Evolutionary conservation across 2,329 filamentous ascomycete species (phyloP).

Genomic region (Neofusicoccum sp.): DNA sequence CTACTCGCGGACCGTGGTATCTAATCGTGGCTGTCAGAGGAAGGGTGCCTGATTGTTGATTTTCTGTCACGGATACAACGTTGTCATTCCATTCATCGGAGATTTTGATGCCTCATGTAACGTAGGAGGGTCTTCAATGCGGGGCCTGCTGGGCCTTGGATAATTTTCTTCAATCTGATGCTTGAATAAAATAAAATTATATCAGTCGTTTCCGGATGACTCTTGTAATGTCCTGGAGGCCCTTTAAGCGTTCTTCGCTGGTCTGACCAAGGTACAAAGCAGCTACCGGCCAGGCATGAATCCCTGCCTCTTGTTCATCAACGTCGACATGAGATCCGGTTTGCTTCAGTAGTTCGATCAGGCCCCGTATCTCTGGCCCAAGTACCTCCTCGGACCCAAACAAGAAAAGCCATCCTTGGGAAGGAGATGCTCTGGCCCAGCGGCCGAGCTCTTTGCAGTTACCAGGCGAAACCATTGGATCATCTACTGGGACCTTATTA

Average conservation of each 20-base stretch:
- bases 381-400: conserved; percentile 79
- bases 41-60: neutral
- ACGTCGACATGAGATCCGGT: conserved; percentile 56
- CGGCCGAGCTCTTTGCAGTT: conserved; percentile 62
- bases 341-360: conserved; percentile 57
- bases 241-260: conserved; percentile 46
- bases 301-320: conserved; percentile 62
- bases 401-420: conserved; percentile 65
- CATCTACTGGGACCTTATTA: conserved; percentile 46
- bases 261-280: conserved; percentile 54
- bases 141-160: too few species aligned
- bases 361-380: conserved; percentile 63
- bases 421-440: conserved; percentile 67
- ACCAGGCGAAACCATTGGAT: conserved; percentile 68
- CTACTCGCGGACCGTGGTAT: neutral
- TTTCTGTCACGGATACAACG: neutral
- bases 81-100: too few species aligned
- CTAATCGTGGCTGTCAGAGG: neutral
- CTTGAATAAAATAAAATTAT: neutral
- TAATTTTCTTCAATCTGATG: neutral
- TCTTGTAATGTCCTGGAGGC: conserved; percentile 41
- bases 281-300: conserved; percentile 83
- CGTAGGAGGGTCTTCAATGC: too few species aligned
- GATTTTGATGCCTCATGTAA: too few species aligned
- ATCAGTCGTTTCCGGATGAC: neutral